Evolutionary conservation across 1,284 basidiomycete species (phyloP).

Genomic region (Fomitopsis pinicola): DNA sequence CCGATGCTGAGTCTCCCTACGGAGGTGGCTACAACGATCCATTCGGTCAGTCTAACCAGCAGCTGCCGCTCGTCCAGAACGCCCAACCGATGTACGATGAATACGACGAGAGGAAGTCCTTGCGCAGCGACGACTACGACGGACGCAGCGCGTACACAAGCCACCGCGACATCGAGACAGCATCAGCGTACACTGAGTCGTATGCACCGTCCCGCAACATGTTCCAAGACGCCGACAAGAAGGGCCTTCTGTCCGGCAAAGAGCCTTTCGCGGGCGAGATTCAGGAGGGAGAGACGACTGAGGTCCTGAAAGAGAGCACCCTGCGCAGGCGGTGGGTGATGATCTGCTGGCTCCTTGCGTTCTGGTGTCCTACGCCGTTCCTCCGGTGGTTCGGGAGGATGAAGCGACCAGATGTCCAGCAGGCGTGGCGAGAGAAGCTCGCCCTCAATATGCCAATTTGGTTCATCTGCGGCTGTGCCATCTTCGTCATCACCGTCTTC

Average conservation of each 20-base stretch:
- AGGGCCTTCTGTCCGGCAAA: slow-evolving; percentile 66
- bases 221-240: slow-evolving; percentile 81
- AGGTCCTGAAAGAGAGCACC: slow-evolving; percentile 79
- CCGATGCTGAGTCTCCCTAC: slow-evolving; percentile 46
- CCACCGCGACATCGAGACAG: slow-evolving; percentile 74
- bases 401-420: slow-evolving; percentile 91
- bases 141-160: slow-evolving; percentile 70
- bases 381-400: slow-evolving; percentile 79
- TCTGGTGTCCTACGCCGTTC: slow-evolving; percentile 79
- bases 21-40: slow-evolving; percentile 45
- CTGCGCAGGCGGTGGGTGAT: slow-evolving; percentile 86
- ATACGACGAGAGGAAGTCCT: slow-evolving; percentile 74
- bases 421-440: slow-evolving; percentile 97
- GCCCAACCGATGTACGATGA: slow-evolving; percentile 75
- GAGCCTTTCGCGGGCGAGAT: slow-evolving; percentile 78
- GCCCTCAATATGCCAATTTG: slow-evolving; percentile 96
- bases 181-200: slow-evolving; percentile 80
- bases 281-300: slow-evolving; percentile 81
- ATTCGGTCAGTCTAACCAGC: slow-evolving; percentile 53
- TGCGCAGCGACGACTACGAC: slow-evolving; percentile 76
- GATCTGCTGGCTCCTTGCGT: slow-evolving; percentile 89
- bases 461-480: slow-evolving; percentile 83
- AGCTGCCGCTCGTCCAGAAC: slow-evolving; percentile 73
- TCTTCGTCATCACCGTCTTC: slow-evolving; percentile 92
- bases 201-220: slow-evolving; percentile 94